Percentiles rank a stretch among this genome's conserved stretches.
phyloP scores from a whole-genome alignment of 75 land plant genomes.

The Pseudotsuga menziesii region DNA sequence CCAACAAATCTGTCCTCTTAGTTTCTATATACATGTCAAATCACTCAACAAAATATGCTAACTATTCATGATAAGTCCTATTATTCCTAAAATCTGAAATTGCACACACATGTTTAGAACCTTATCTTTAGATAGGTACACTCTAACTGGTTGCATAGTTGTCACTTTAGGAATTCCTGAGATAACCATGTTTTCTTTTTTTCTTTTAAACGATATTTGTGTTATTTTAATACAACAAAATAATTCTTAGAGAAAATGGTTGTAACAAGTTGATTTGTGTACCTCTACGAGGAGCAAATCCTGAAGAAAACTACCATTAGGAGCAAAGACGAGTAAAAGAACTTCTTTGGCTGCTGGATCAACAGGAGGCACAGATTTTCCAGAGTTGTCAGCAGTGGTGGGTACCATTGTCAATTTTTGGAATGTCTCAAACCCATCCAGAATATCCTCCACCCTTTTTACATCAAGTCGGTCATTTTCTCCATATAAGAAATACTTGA shows the following conservation, averaged over 20 bases:
- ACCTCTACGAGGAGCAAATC: constrained; percentile 49
- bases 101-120: not conserved
- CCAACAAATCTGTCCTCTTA: too few species aligned
- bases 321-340: constrained; percentile 30
- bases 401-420: constrained; percentile 21
- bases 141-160: not conserved
- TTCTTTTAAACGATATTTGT: not conserved
- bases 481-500: constrained; percentile 50
- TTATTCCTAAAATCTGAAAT: not conserved
- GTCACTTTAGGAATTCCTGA: not conserved
- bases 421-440: constrained; percentile 36
- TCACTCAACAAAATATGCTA: not conserved
- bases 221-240: not conserved
- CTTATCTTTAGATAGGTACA: not conserved
- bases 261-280: not conserved
- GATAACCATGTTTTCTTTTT: too few species aligned
- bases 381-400: not conserved
- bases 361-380: constrained; percentile 7
- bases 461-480: constrained; percentile 35
- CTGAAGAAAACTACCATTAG: constrained; percentile 46
- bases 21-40: not conserved
- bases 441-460: constrained; percentile 29
- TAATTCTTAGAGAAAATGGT: not conserved
- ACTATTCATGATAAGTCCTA: not conserved
- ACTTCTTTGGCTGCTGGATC: constrained; percentile 41